Evolutionary conservation across 768 basidiomycete genomes (phyloP), one percentile per base, ranked within the genome.

Genomic region (Clavaria fumosa): DNA sequence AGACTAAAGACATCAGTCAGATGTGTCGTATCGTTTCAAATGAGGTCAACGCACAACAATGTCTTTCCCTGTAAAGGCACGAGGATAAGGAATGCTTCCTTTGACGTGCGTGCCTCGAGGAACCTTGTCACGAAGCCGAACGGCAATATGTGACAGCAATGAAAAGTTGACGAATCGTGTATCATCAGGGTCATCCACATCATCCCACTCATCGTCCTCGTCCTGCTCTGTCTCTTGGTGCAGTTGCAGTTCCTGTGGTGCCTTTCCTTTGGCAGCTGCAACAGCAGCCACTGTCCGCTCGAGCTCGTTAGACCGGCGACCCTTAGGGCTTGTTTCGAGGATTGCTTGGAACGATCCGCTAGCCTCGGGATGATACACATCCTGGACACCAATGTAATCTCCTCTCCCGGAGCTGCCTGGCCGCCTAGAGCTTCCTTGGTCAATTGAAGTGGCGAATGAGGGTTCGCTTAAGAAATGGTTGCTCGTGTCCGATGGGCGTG

Each of bases 41-140:
- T n/a, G n/a, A n/a, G n/a, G n/a, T n/a, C n/a, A 5, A 67, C 85
- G 50, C 59, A 90, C 83, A 45, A 97, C 88, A 23, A 93, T 75
- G 49, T 96, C 89, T 50, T 84, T 85, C 4, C 93, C 93, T 2
- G 93, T 96, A 47, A 97, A 96, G 15, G 85, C 81, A 3, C 75
- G 65, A 4, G 79, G 82, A 53, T 93, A 93, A 2, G 84, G 81
- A 28, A 96, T 84, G 39, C 88, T 83, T 5, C 86, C 88, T 60
- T 96, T 95, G 43, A 86, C 81, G 48, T 95, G 91, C 5, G 71
- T 75, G 5, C 75, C 78, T 38, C 84, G 68, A 3, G 83, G 85
- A 2, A 97, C 85, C 52, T 85, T 82, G 58, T 97, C 91, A 39
- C 81, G 70, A 40, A 97, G 58, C 52, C 84, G 78, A 23, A 91